Base-by-base conservation (phyloP, 148 eudicot genomes). In the Diospyros lotus region DNA sequence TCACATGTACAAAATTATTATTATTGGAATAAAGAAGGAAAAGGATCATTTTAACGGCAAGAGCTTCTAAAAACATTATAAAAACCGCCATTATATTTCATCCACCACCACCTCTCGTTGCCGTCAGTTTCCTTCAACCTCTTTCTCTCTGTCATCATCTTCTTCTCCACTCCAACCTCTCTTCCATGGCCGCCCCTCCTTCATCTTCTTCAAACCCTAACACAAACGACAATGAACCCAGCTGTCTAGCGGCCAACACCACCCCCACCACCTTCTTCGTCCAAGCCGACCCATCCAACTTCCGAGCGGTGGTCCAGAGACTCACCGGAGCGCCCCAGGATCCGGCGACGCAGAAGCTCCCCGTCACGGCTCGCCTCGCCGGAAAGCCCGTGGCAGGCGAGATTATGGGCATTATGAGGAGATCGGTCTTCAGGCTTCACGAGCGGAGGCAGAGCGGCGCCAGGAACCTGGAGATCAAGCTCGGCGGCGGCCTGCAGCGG, bases 281-380 rank as follows among this genome's bases (percentile, higher is more conserved):
- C 56, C 80, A 86, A 76, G 84, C 88, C 68, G 84, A 86, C 74
- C 88, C 88, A 3, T 80, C 86, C 28, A 78, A 68, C 42, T 86
- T 86, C 82, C 81, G 86, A 0, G 84, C 80, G 55, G 78, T 86
- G 9, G 88, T 86, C 55, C 88, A 86, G n/a, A 64, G 76, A 39
- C 82, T 80, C 46, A 86, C 88, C 55, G 88, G 88, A 18, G 69
- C 78, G 11, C 39, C 67, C 63, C 74, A 58, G 3, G 71, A 74
- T 59, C 73, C 73, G 3, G 6, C 73, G 1, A 40, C 65, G 14
- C 65, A 28, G 1, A 64, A 73, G 14, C 72, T 66, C 76, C 72
- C 80, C 0, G 58, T 72, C 51, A 55, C 76, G 17, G 15, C 72
- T 2, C 70, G 53, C 14, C 62, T 51, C 9, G 2, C 75, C 71